Conservation (phyloP, 2,329 filamentous ascomycete species). For the Aspergillus hortae region DNA sequence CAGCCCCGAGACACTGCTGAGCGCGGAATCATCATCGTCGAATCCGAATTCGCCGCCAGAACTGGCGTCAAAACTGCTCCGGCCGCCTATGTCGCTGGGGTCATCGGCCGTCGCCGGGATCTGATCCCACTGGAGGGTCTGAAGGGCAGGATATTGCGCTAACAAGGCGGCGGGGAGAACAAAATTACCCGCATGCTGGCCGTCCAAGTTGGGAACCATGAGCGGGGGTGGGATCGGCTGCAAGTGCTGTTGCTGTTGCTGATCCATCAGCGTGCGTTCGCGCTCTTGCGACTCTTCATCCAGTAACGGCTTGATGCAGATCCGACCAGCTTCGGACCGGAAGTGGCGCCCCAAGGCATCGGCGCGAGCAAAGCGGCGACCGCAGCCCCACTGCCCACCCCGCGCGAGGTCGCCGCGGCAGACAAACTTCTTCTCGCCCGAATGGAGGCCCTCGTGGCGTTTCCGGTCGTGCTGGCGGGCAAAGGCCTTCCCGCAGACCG, state of each 20-base stretch:
- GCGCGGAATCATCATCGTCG: constrained; percentile 41
- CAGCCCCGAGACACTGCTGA: constrained; percentile 33
- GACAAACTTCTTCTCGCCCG: constrained; percentile 97
- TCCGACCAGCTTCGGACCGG: constrained; percentile 87
- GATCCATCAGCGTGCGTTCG: constrained; percentile 70
- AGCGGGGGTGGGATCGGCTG: constrained; percentile 56
- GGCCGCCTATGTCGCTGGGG: constrained; percentile 60
- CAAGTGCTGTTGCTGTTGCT: constrained; percentile 65
- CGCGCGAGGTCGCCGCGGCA: constrained; percentile 87
- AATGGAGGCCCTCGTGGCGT: constrained; percentile 91
- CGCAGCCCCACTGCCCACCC: constrained; percentile 85
- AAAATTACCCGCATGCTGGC: constrained; percentile 59
- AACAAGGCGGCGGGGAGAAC: constrained; percentile 81
- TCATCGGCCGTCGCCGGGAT: constrained; percentile 59
- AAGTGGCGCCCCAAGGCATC: constrained; percentile 95
- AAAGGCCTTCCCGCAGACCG: constrained; percentile 94
- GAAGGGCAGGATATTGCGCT: constrained; percentile 90
- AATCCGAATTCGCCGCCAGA: constrained; percentile 42
- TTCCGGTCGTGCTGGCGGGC: constrained; percentile 96
- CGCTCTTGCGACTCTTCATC: constrained; percentile 88
- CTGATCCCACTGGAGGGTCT: constrained; percentile 82
- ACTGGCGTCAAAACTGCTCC: constrained; percentile 50
- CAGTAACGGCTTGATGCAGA: constrained; percentile 95
- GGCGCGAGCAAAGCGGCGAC: constrained; percentile 86
- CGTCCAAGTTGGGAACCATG: constrained; percentile 58